Percentiles rank a stretch among this genome's conserved stretches.
These are phyloP conservation scores for Gyromitra esculenta DNA, from an alignment of 2,329 filamentous ascomycete species.

Conservation along the genomic window DNA sequence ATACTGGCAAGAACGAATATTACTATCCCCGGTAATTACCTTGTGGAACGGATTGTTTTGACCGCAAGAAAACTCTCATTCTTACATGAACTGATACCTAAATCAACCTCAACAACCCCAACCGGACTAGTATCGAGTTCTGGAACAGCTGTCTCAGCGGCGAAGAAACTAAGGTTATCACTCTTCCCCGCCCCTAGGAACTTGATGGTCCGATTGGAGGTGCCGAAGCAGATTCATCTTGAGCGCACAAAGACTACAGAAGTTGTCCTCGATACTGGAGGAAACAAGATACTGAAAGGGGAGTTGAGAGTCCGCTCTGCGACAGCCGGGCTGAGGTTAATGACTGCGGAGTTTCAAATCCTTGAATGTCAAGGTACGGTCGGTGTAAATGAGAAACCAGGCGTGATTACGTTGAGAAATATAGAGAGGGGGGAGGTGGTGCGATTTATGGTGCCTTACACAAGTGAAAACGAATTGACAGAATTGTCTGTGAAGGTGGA, in stretches of 20 bases:
- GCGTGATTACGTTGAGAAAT: conserved; percentile 52
- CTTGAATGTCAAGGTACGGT: conserved; percentile 50
- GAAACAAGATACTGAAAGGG: conserved; percentile 72
- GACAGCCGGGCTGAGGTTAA: conserved; percentile 72
- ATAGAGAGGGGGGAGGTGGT: conserved; percentile 58
- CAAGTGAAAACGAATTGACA: conserved; percentile 77
- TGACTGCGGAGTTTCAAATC: conserved; percentile 70
- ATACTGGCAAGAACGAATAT: conserved; percentile 65
- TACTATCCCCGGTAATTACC: conserved; percentile 76
- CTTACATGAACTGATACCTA: conserved; percentile 70
- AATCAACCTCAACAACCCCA: conserved; percentile 63
- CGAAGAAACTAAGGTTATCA: conserved; percentile 58
- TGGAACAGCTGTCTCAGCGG: conserved; percentile 52
- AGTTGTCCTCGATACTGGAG: conserved; percentile 75
- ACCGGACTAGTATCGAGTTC: conserved; percentile 63
- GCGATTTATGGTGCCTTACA: conserved; percentile 79
- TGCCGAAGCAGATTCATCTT: conserved; percentile 77
- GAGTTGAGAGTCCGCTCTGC: conserved; percentile 72
- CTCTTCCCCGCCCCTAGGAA: conserved; percentile 52
- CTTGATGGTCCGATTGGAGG: conserved; percentile 57
- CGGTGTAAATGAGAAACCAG: conserved; percentile 34
- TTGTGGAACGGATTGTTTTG: conserved; percentile 76
- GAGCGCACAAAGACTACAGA: conserved; percentile 82
- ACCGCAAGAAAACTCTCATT: conserved; percentile 72
- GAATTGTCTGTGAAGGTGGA: conserved; percentile 80